phyloP scores from a whole-genome alignment of 768 basidiomycete genomes.

The Leccinellum albellum region DNA sequence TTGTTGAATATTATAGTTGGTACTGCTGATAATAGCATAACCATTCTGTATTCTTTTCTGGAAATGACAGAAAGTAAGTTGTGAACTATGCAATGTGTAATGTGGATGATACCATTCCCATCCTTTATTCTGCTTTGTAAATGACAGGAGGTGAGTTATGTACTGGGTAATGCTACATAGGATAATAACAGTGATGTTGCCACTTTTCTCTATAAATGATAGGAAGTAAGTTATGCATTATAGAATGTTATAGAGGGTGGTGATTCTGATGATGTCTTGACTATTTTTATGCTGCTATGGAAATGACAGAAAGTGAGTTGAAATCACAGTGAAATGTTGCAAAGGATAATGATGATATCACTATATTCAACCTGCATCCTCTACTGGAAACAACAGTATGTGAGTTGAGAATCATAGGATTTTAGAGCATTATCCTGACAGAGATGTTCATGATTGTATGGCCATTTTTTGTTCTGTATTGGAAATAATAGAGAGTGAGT shows the following conservation, averaged over 20 bases:
- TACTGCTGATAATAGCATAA: too few relatives aligned
- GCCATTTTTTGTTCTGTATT: background rate
- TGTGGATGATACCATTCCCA: too few relatives aligned
- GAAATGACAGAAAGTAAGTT: too few relatives aligned
- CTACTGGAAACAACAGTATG: background rate
- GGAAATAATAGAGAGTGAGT: background rate
- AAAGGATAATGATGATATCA: background rate
- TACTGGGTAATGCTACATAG: too few relatives aligned
- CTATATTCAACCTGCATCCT: background rate
- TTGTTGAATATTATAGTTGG: too few relatives aligned
- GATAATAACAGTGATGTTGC: too few relatives aligned
- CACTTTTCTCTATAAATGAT: too few relatives aligned
- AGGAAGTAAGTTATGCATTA: background rate
- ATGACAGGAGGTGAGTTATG: too few relatives aligned
- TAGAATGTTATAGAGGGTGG: background rate
- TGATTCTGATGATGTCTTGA: background rate
- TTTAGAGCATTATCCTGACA: background rate
- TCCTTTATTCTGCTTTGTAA: too few relatives aligned
- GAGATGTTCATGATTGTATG: background rate
- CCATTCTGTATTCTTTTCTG: too few relatives aligned
- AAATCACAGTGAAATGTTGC: background rate
- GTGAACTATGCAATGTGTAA: too few relatives aligned
- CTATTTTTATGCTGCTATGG: background rate
- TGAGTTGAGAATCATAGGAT: background rate
- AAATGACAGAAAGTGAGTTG: background rate